Evolutionary conservation across 345 rosid genomes (phyloP).

Genomic region (Eucalyptus pauciflora): DNA sequence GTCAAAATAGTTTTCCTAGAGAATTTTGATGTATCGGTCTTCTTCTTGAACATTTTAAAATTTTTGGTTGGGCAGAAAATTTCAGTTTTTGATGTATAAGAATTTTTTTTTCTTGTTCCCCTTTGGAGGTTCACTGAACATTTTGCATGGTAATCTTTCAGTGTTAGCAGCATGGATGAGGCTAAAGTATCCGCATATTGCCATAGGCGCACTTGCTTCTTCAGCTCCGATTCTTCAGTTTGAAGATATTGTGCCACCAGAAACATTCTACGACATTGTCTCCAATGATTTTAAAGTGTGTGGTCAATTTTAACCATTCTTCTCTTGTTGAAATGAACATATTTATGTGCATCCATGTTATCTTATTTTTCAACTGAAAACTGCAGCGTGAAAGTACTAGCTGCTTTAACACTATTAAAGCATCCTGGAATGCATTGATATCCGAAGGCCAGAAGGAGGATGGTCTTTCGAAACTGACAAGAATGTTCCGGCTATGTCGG

Average conservation of each 20-base stretch:
- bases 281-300: slow-evolving; percentile 72
- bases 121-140: background rate
- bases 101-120: background rate
- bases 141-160: slow-evolving; percentile 7
- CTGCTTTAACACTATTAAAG: slow-evolving; percentile 73
- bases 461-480: slow-evolving; percentile 59
- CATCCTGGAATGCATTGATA: slow-evolving; percentile 53
- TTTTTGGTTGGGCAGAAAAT: background rate
- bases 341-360: background rate
- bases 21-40: background rate
- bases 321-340: background rate
- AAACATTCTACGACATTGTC: slow-evolving; percentile 75
- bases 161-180: slow-evolving; percentile 99
- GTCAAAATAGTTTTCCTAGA: background rate
- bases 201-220: slow-evolving; percentile 86
- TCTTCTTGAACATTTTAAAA: background rate
- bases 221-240: slow-evolving; percentile 96
- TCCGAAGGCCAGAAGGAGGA: slow-evolving; percentile 53
- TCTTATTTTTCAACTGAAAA: background rate
- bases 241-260: slow-evolving; percentile 77
- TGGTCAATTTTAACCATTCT: background rate
- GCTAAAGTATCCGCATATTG: slow-evolving; percentile 86
- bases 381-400: slow-evolving; percentile 73
- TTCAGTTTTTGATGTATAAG: background rate
- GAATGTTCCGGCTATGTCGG: slow-evolving; percentile 66